Evolutionary conservation across 306 rosid genomes (phyloP).

Genomic region (Hippophae rhamnoides): DNA sequence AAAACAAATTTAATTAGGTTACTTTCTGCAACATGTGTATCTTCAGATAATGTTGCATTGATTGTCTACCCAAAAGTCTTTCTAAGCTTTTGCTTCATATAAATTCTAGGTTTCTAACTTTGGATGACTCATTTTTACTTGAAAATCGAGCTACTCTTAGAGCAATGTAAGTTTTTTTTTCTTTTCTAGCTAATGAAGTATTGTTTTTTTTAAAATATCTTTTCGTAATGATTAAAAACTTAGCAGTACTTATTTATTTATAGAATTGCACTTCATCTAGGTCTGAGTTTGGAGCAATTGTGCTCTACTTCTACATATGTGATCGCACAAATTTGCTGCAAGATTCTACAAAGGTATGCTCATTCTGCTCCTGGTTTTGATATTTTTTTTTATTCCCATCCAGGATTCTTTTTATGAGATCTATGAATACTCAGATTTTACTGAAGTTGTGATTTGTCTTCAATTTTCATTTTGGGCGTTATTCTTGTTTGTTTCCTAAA

Average conservation of each 20-base stretch:
- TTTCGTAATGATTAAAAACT: constrained; percentile 10
- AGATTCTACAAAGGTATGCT: constrained; percentile 64
- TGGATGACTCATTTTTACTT: constrained; percentile 85
- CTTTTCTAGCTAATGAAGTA: no score
- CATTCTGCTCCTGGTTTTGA: neutral
- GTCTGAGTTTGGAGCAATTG: constrained; percentile 80
- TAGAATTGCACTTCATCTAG: constrained; percentile 29
- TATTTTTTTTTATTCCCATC: neutral
- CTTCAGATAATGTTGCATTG: constrained; percentile 14
- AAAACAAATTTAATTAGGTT: constrained; percentile 81
- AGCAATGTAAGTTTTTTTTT: constrained; percentile 65
- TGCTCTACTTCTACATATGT: constrained; percentile 75
- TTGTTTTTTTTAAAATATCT: neutral
- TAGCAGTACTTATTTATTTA: constrained; percentile 8
- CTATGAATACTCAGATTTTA: no score
- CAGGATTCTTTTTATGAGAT: neutral
- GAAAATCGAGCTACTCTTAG: constrained; percentile 78
- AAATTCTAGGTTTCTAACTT: constrained; percentile 64
- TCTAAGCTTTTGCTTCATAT: constrained; percentile 24
- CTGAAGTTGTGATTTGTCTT: no score
- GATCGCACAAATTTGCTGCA: constrained; percentile 82
- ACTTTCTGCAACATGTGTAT: constrained; percentile 15
- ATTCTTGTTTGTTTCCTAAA: no score
- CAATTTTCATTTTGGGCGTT: no score
- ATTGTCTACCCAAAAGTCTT: constrained; percentile 15